phyloP scores from a whole-genome alignment of 2,329 filamentous ascomycete genomes.

The Corinectria fuckeliana region DNA sequence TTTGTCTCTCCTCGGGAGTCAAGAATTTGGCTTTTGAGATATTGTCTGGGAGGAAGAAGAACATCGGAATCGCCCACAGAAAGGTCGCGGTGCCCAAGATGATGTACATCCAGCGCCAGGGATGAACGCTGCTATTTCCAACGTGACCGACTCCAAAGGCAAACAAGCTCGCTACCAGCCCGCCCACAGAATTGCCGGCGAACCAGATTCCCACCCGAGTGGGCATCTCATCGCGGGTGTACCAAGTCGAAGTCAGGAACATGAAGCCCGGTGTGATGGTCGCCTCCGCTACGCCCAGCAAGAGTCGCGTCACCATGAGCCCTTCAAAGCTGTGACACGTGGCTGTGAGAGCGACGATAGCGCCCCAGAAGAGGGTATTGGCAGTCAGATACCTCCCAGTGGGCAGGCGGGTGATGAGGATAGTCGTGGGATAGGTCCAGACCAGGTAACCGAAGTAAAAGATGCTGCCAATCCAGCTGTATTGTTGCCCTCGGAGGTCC shows the following conservation, averaged over 20 bases:
- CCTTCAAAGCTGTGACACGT: conserved; percentile 56
- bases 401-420: conserved; percentile 55
- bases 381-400: conserved; percentile 54
- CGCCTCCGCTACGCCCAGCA: conserved; percentile 62
- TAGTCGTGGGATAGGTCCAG: conserved; percentile 57
- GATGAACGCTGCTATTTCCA: conserved; percentile 46
- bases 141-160: conserved; percentile 65
- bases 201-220: conserved; percentile 63
- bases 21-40: conserved; percentile 66
- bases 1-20: conserved; percentile 56
- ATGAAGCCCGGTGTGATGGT: conserved; percentile 62
- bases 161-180: conserved; percentile 55
- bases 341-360: conserved; percentile 52
- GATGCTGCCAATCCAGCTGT: conserved; percentile 65
- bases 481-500: conserved; percentile 54
- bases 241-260: conserved; percentile 63
- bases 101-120: conserved; percentile 66
- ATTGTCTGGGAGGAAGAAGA: conserved; percentile 57
- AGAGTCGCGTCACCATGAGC: conserved; percentile 57
- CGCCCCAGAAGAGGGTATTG: conserved; percentile 59
- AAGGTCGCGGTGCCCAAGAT: conserved; percentile 59
- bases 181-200: conserved; percentile 56
- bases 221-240: conserved; percentile 63
- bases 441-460: conserved; percentile 55
- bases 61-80: conserved; percentile 56